A percentile compares a stretch with the other conserved stretches of the same genome.
phyloP scores from a whole-genome alignment of 2,329 filamentous ascomycete species.

The Tolypocladium cylindrosporum region DNA sequence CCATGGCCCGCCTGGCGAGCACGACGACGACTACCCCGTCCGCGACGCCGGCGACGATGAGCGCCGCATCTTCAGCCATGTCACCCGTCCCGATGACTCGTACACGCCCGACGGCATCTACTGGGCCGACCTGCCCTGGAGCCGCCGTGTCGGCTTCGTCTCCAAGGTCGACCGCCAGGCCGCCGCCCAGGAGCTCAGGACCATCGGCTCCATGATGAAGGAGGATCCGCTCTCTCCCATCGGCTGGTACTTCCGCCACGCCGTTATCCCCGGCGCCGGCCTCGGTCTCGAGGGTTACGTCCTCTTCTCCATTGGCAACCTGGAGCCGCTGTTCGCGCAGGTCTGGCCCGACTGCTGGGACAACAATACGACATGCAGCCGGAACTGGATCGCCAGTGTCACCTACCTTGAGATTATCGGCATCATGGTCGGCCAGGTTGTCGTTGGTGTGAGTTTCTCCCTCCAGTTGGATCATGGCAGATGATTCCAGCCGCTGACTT shows the following conservation, averaged over 20 bases:
- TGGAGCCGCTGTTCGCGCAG: slow-evolving; percentile 69
- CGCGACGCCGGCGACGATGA: slow-evolving; percentile 36
- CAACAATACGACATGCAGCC: slow-evolving; percentile 53
- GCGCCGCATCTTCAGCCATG: slow-evolving; percentile 58
- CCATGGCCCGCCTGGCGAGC: slow-evolving; percentile 35
- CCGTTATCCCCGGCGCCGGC: slow-evolving; percentile 85
- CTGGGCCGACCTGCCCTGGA: slow-evolving; percentile 78
- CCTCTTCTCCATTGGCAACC: slow-evolving; percentile 91
- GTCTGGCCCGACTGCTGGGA: slow-evolving; percentile 76
- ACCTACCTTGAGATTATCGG: slow-evolving; percentile 89
- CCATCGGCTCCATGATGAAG: slow-evolving; percentile 73
- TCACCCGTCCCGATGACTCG: slow-evolving; percentile 81
- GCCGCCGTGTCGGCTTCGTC: slow-evolving; percentile 66
- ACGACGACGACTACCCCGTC: slow-evolving; percentile 36
- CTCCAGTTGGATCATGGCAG: neutral
- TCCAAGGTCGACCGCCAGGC: slow-evolving; percentile 62
- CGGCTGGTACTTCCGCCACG: slow-evolving; percentile 81
- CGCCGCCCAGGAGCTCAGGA: slow-evolving; percentile 52
- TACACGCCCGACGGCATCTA: slow-evolving; percentile 77
- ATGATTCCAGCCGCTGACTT: slow-evolving; percentile 7
- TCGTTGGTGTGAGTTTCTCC: slow-evolving; percentile 61
- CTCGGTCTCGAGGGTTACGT: slow-evolving; percentile 92
- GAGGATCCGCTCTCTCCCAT: slow-evolving; percentile 75
- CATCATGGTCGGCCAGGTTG: slow-evolving; percentile 88
- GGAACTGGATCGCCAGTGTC: slow-evolving; percentile 74